Evolutionary conservation across 1,284 basidiomycete species (phyloP).

Genomic region (Leccinum griseonigrum): DNA sequence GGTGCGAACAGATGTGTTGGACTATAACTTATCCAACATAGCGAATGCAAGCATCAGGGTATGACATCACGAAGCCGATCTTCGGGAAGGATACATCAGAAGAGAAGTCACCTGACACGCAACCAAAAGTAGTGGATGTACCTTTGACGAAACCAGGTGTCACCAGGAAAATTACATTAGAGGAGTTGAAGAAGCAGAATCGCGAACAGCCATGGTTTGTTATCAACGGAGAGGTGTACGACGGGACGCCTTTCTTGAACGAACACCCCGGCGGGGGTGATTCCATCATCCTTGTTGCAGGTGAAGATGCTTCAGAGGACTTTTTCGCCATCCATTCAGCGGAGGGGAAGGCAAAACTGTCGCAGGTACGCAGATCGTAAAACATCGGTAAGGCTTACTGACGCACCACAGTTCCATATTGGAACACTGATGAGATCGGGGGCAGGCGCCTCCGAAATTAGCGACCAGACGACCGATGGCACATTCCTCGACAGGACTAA

Average conservation of each 20-base stretch:
- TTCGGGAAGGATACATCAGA: conserved; percentile 29
- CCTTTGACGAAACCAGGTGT: conserved; percentile 42
- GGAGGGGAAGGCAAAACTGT: conserved; percentile 47
- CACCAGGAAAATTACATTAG: conserved; percentile 43
- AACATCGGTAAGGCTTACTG: conserved; percentile 6
- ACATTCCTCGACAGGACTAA: conserved; percentile 48
- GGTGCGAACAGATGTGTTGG: not conserved
- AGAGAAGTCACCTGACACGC: not conserved
- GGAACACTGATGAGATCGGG: conserved; percentile 35
- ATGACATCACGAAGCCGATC: conserved; percentile 43
- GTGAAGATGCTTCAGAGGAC: conserved; percentile 64
- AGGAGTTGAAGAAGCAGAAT: conserved; percentile 46
- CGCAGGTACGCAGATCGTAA: conserved; percentile 34
- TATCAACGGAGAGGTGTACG: conserved; percentile 55
- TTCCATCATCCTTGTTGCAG: conserved; percentile 57
- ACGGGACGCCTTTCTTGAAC: conserved; percentile 52
- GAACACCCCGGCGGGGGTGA: conserved; percentile 66
- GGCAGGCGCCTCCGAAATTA: not conserved
- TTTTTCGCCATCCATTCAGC: conserved; percentile 58
- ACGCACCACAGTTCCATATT: conserved; percentile 39
- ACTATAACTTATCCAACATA: conserved; percentile 17
- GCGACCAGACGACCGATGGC: conserved; percentile 15
- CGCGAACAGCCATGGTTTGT: conserved; percentile 59
- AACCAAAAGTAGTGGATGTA: conserved; percentile 20
- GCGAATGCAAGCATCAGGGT: conserved; percentile 49